phyloP scores from a whole-genome alignment of 345 rosid species.

The Combretum micranthum region DNA sequence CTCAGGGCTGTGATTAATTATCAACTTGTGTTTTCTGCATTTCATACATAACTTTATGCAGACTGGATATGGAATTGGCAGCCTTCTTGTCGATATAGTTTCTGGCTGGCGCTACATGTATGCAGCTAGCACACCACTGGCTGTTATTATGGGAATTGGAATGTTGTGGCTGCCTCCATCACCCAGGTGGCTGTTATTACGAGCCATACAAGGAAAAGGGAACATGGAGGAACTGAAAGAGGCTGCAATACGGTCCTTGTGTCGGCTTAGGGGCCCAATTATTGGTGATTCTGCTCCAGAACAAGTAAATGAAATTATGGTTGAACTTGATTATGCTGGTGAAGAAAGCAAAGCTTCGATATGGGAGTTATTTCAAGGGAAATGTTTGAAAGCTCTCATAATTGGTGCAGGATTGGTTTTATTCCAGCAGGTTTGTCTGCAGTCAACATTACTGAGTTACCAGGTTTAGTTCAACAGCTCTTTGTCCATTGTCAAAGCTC shows the following conservation, averaged over 20 bases:
- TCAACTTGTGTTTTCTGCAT: background rate
- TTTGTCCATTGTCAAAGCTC: no score
- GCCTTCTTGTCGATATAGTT: slow-evolving; percentile 57
- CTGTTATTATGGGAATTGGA: slow-evolving; percentile 84
- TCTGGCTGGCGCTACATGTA: slow-evolving; percentile 98
- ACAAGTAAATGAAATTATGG: slow-evolving; percentile 66
- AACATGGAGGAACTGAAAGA: slow-evolving; percentile 54
- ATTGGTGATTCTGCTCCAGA: slow-evolving; percentile 57
- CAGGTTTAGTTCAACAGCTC: background rate
- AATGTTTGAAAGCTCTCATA: slow-evolving; percentile 76
- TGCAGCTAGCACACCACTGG: slow-evolving; percentile 66
- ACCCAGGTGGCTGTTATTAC: slow-evolving; percentile 84
- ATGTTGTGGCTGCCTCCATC: slow-evolving; percentile 96
- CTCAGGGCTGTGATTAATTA: background rate
- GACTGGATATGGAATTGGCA: slow-evolving; percentile 89
- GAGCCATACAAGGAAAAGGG: slow-evolving; percentile 82
- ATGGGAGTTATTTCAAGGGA: slow-evolving; percentile 64
- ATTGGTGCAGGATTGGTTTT: slow-evolving; percentile 86
- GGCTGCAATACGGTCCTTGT: slow-evolving; percentile 48
- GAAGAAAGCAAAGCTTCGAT: slow-evolving; percentile 62
- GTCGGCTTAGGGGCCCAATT: slow-evolving; percentile 71
- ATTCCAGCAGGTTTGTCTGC: slow-evolving; percentile 74
- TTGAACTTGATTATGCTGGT: slow-evolving; percentile 56
- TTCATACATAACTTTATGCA: slow-evolving; percentile 22
- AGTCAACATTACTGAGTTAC: background rate